Evolutionary conservation across 2,329 filamentous ascomycete genomes (phyloP).

Genomic region (Calonectria leucothoes): DNA sequence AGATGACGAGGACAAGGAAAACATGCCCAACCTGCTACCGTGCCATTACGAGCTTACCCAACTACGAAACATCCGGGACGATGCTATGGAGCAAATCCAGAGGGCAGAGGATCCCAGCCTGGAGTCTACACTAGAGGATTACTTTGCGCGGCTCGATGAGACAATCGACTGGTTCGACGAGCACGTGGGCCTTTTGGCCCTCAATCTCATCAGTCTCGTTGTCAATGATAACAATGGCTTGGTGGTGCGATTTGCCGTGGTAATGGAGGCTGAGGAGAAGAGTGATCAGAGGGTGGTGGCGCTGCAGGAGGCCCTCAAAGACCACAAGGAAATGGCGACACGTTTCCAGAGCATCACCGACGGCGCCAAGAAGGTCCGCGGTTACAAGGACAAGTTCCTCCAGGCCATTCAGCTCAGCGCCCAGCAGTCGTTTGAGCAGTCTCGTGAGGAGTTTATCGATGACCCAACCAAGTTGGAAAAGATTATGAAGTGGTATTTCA

Average conservation of each 20-base stretch:
- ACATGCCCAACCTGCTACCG: slow-evolving; percentile 90
- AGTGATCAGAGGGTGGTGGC: slow-evolving; percentile 93
- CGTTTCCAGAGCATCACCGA: slow-evolving; percentile 96
- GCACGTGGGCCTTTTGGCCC: slow-evolving; percentile 87
- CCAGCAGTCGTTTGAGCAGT: slow-evolving; percentile 78
- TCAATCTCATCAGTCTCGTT: slow-evolving; percentile 90
- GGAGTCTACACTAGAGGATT: slow-evolving; percentile 87
- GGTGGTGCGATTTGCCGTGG: slow-evolving; percentile 89
- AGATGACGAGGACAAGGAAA: slow-evolving; percentile 87
- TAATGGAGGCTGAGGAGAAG: slow-evolving; percentile 96
- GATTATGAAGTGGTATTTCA: slow-evolving; percentile 95
- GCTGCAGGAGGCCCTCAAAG: slow-evolving; percentile 92
- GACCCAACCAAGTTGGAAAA: slow-evolving; percentile 89
- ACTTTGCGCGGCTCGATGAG: slow-evolving; percentile 87
- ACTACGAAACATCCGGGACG: slow-evolving; percentile 92
- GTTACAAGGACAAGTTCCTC: slow-evolving; percentile 97
- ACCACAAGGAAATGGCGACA: slow-evolving; percentile 93
- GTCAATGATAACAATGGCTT: slow-evolving; percentile 88
- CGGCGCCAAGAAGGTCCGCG: slow-evolving; percentile 89
- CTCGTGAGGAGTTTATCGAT: slow-evolving; percentile 80
- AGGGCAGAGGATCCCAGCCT: slow-evolving; percentile 78
- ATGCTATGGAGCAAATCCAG: slow-evolving; percentile 96
- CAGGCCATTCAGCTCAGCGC: slow-evolving; percentile 81
- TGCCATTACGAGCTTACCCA: slow-evolving; percentile 94
- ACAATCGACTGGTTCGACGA: slow-evolving; percentile 96